Conservation (phyloP, 495 filamentous ascomycete species). For the Aspergillus sparsus region DNA sequence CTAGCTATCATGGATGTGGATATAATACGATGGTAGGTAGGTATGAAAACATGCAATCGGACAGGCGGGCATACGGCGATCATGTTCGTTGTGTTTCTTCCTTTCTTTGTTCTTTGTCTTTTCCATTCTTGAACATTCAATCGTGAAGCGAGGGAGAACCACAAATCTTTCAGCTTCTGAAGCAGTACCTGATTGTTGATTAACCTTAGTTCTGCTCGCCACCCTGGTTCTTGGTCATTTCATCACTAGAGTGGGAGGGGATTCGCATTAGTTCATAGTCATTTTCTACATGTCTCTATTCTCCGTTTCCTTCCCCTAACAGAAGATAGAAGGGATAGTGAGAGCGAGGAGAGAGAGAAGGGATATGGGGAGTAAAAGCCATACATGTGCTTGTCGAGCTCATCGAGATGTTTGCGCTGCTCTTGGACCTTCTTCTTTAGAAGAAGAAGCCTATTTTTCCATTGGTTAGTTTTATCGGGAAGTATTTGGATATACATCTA, state of each 20-base stretch:
- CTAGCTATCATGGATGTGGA: conserved; percentile 1
- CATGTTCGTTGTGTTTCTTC: too few species aligned
- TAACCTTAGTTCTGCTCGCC: conserved; percentile 67
- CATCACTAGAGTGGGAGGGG: conserved; percentile 51
- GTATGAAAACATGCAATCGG: not conserved
- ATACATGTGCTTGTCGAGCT: conserved; percentile 83
- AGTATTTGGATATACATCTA: too few species aligned
- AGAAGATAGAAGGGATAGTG: too few species aligned
- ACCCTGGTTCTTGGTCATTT: conserved; percentile 66
- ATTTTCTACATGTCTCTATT: too few species aligned
- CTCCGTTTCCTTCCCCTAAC: too few species aligned
- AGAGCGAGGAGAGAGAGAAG: not conserved
- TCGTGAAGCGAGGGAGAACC: not conserved
- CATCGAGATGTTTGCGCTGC: conserved; percentile 78
- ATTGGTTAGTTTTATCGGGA: not conserved
- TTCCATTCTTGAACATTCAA: conserved; percentile 1
- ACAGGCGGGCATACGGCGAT: conserved; percentile 1
- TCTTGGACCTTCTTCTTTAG: conserved; percentile 76
- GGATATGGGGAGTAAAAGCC: conserved; percentile 20
- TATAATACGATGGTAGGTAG: conserved; percentile 2
- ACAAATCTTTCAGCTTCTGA: not conserved
- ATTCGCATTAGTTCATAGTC: too few species aligned
- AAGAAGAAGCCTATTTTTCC: conserved; percentile 48
- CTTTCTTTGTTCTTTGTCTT: not conserved
- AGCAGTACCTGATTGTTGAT: not conserved